Percentiles rank a stretch among this genome's conserved stretches.
Conservation (phyloP, 768 basidiomycete genomes). For the Hericium coralloides region DNA sequence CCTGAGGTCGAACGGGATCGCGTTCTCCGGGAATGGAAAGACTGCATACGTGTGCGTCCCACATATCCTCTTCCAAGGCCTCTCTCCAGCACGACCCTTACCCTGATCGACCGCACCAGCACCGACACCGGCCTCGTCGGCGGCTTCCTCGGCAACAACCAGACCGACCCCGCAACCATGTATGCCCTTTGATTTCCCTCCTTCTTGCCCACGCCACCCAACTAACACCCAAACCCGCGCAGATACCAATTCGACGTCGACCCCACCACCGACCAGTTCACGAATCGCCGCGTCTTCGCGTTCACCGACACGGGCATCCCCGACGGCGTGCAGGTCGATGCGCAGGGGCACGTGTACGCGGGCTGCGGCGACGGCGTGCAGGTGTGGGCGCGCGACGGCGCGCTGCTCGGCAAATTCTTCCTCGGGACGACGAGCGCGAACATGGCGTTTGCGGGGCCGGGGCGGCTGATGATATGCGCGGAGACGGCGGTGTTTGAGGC, state of each 20-base stretch:
- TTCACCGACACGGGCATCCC: constrained; percentile 57
- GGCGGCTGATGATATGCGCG: constrained; percentile 29
- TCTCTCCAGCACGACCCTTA: constrained; percentile 3
- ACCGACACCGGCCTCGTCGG: constrained; percentile 41
- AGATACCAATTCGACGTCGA: constrained; percentile 70
- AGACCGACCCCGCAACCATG: constrained; percentile 61
- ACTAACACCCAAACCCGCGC: neutral
- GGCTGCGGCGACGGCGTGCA: constrained; percentile 65
- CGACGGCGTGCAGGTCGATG: constrained; percentile 61
- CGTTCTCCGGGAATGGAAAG: constrained; percentile 56
- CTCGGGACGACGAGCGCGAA: constrained; percentile 29
- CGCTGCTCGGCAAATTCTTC: constrained; percentile 60
- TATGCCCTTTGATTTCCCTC: constrained; percentile 27
- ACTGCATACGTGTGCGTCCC: constrained; percentile 51
- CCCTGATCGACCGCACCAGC: constrained; percentile 22
- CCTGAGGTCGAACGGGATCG: constrained; percentile 63
- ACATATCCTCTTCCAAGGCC: constrained; percentile 1
- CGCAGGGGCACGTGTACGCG: constrained; percentile 54
- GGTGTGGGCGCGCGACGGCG: constrained; percentile 46
- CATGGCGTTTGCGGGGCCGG: constrained; percentile 31
- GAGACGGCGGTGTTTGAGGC: constrained; percentile 32
- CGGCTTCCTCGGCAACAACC: constrained; percentile 41
- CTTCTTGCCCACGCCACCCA: neutral
- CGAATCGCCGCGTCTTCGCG: constrained; percentile 58
- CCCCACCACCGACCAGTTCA: constrained; percentile 39